Conservation (phyloP, 768 basidiomycete species). For the Russula compacta region DNA sequence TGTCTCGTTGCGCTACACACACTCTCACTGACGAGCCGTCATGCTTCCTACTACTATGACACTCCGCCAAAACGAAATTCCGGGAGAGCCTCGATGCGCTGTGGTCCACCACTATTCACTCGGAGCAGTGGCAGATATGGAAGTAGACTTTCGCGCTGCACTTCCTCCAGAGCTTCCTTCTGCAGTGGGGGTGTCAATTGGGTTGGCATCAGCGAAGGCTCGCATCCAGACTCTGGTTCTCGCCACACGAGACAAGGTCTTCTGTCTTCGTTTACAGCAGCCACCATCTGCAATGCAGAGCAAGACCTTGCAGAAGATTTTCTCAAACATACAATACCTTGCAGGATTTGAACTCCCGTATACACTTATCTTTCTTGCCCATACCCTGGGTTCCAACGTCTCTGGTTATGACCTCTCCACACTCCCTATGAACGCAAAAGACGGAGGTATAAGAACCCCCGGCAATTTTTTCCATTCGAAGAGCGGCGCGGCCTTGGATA, state of each 20-base stretch:
- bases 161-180: background rate
- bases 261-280: background rate
- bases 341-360: conserved; percentile 13
- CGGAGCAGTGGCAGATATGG: background rate
- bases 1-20: background rate
- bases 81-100: background rate
- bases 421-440: background rate
- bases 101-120: background rate
- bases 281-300: background rate
- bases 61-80: background rate
- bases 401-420: conserved; percentile 11
- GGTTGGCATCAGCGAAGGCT: background rate
- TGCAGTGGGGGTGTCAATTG: background rate
- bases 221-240: background rate
- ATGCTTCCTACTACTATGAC: background rate
- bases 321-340: conserved; percentile 5
- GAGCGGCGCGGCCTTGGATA: background rate
- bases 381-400: background rate
- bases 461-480: background rate
- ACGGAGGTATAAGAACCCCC: background rate
- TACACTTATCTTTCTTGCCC: background rate
- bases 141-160: background rate
- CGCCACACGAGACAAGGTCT: background rate
- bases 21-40: background rate
- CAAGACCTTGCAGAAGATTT: conserved; percentile 1